Conservation (phyloP, 768 basidiomycete genomes). For the Panaeolus cyanescens region DNA sequence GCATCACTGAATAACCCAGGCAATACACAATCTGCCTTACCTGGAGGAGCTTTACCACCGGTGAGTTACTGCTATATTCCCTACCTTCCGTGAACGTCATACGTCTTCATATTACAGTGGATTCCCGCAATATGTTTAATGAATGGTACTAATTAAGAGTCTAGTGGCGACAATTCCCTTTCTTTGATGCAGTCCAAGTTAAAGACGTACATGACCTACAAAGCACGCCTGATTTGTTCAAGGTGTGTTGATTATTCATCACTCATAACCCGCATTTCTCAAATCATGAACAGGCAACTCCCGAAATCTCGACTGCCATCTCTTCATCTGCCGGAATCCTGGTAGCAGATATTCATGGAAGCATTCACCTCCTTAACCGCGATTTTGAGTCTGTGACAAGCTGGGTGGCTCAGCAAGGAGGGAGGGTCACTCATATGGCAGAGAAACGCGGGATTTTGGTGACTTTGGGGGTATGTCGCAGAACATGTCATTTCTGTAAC, state of each 20-base stretch:
- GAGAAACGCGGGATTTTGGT: conserved; percentile 81
- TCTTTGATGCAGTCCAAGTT: conserved; percentile 80
- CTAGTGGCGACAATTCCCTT: conserved; percentile 88
- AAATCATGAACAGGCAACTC: conserved; percentile 44
- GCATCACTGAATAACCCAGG: not conserved
- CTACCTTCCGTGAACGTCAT: not conserved
- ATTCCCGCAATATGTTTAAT: conserved; percentile 1
- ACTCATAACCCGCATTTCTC: not conserved
- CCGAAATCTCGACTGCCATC: conserved; percentile 73
- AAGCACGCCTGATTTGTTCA: conserved; percentile 77
- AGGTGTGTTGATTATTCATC: conserved; percentile 39
- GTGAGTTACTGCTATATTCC: conserved; percentile 22
- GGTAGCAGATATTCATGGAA: conserved; percentile 86
- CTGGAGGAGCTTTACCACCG: conserved; percentile 31
- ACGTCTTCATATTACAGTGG: conserved; percentile 4
- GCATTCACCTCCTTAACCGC: conserved; percentile 72
- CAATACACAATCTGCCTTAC: conserved; percentile 13
- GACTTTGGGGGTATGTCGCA: conserved; percentile 78
- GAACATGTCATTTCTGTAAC: conserved; percentile 3
- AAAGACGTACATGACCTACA: conserved; percentile 80
- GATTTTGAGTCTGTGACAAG: conserved; percentile 71
- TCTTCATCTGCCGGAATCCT: conserved; percentile 68
- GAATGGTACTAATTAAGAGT: not conserved
- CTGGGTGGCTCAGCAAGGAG: conserved; percentile 81
- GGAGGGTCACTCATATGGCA: conserved; percentile 84